A percentile compares a stretch with the other conserved stretches of the same genome.
Evolutionary conservation across 2,329 filamentous ascomycete genomes (phyloP).

Genomic region (Pseudocercospora fijiensis): DNA sequence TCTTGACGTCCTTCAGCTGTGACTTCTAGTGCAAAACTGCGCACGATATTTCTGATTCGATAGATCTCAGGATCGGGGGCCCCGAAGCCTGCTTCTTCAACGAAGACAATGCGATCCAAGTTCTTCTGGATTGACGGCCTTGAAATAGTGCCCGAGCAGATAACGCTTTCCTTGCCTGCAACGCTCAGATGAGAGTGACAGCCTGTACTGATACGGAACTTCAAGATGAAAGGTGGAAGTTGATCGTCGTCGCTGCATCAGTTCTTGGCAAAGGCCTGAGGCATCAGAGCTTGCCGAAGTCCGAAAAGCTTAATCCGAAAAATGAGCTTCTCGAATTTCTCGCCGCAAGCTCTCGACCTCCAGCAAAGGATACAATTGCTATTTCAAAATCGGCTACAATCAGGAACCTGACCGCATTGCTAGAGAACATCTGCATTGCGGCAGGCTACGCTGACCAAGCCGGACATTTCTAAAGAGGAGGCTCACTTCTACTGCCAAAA

Average conservation of each 20-base stretch:
- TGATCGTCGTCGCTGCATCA: not conserved
- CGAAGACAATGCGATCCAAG: too few relatives aligned
- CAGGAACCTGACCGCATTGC: constrained; percentile 21
- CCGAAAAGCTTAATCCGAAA: not conserved
- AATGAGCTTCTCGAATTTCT: not conserved
- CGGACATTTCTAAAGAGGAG: constrained; percentile 14
- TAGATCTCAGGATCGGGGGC: too few relatives aligned
- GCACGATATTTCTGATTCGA: too few relatives aligned
- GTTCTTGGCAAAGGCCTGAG: not conserved
- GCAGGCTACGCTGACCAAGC: constrained; percentile 20
- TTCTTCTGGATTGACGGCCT: too few relatives aligned
- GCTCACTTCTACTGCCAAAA: not conserved
- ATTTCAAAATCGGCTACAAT: constrained; percentile 20
- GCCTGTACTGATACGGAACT: too few relatives aligned
- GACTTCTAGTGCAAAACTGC: too few relatives aligned
- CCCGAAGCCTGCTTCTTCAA: too few relatives aligned
- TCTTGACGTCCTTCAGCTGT: too few relatives aligned
- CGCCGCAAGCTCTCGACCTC: not conserved
- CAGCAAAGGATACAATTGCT: not conserved
- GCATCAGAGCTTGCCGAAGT: not conserved
- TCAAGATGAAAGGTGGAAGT: not conserved
- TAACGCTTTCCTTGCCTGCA: too few relatives aligned
- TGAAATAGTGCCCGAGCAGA: too few relatives aligned
- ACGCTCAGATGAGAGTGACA: too few relatives aligned
- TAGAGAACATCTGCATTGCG: constrained; percentile 12